Conservation (phyloP, 2,329 filamentous ascomycete genomes). For the Alternaria sp. region DNA sequence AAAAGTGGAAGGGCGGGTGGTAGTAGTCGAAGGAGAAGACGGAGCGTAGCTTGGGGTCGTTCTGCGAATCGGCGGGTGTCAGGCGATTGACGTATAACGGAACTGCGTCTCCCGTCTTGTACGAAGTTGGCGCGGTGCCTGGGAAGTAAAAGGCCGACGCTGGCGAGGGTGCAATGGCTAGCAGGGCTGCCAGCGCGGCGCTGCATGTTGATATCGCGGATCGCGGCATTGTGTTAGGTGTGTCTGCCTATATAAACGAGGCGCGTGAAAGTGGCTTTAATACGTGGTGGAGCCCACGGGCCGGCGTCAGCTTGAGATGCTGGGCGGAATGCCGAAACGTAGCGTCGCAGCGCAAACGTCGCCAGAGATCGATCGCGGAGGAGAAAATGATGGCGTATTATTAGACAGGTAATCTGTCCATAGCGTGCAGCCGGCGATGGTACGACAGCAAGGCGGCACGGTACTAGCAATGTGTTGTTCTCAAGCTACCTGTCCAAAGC, state of each 20-base stretch:
- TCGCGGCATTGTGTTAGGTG: conserved; percentile 36
- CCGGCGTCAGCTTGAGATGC: conserved; percentile 16
- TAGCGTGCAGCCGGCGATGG: not conserved
- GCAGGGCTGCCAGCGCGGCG: conserved; percentile 45
- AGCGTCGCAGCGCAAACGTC: conserved; percentile 12
- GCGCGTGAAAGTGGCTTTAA: conserved; percentile 4
- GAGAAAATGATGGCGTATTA: not conserved
- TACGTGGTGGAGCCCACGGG: conserved; percentile 6
- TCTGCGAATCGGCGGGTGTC: conserved; percentile 78
- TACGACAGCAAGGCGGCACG: conserved; percentile 2
- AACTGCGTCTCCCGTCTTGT: conserved; percentile 78
- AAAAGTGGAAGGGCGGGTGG: conserved; percentile 85
- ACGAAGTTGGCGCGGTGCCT: conserved; percentile 92
- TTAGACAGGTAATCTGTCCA: conserved; percentile 1
- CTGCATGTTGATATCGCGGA: conserved; percentile 29
- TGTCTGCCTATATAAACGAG: conserved; percentile 1
- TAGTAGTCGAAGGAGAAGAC: conserved; percentile 98
- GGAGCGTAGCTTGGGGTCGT: conserved; percentile 84
- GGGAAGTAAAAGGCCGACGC: conserved; percentile 87
- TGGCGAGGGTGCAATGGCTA: conserved; percentile 43
- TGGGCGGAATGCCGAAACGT: conserved; percentile 19
- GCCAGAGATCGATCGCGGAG: conserved; percentile 2
- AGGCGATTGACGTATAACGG: conserved; percentile 92
- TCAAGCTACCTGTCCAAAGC: conserved; percentile 35
- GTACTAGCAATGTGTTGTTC: conserved; percentile 26